These are phyloP conservation scores for Priceomyces carsonii DNA, from an alignment of 805 yeast genomes.

Conservation along the genomic window DNA sequence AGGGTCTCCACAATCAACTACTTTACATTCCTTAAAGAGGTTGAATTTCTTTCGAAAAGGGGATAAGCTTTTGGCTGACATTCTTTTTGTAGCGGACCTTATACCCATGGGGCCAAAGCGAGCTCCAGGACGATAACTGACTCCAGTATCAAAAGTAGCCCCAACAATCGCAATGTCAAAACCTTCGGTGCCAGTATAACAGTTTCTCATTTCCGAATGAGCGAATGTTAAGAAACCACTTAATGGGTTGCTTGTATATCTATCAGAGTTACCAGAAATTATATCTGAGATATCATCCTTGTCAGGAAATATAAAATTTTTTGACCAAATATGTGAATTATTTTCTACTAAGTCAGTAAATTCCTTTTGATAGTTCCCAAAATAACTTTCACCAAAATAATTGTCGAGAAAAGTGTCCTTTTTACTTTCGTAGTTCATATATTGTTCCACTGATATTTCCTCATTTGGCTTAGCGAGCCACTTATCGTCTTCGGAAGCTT, in stretches of 20 bases:
- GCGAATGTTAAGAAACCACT: slow-evolving; percentile 33
- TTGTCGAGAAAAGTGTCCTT: neutral
- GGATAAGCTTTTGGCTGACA: slow-evolving; percentile 1
- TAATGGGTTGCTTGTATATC: slow-evolving; percentile 41
- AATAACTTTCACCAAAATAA: neutral
- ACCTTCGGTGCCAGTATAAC: slow-evolving; percentile 9
- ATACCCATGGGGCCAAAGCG: slow-evolving; percentile 60
- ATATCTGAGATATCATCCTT: slow-evolving; percentile 38
- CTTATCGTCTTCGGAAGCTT: too few species aligned
- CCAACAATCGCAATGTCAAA: slow-evolving; percentile 58
- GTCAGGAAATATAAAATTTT: slow-evolving; percentile 24
- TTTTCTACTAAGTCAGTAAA: neutral
- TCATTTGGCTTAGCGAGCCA: too few species aligned
- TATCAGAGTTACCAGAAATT: slow-evolving; percentile 36
- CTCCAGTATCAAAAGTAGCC: slow-evolving; percentile 61
- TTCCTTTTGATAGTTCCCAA: neutral
- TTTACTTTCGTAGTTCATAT: neutral
- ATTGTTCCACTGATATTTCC: too few species aligned
- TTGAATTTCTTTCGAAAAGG: slow-evolving; percentile 37
- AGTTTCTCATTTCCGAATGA: slow-evolving; percentile 22
- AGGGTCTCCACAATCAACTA: slow-evolving; percentile 69
- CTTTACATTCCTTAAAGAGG: slow-evolving; percentile 33
- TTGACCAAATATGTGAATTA: neutral
- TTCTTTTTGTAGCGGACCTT: slow-evolving; percentile 21
- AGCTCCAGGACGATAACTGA: slow-evolving; percentile 57